A percentile compares a stretch with the other conserved stretches of the same genome.
Conservation (phyloP, 768 basidiomycete species). For the Boletus speciosus region DNA sequence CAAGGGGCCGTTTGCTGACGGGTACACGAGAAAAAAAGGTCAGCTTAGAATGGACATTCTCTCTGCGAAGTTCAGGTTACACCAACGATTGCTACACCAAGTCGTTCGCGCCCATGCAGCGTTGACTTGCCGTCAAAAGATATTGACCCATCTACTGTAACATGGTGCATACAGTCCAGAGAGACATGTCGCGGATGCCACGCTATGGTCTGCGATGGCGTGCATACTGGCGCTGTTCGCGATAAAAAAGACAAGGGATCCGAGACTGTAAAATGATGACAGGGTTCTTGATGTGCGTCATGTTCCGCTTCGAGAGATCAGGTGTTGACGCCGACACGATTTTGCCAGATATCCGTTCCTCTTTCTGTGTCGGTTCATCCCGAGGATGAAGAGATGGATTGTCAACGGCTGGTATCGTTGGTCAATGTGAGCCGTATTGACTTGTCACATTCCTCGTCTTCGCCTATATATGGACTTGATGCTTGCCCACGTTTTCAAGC, state of each 20-base stretch:
- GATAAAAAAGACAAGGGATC: slow-evolving; percentile 13
- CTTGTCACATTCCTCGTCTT: neutral
- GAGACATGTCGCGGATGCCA: slow-evolving; percentile 20
- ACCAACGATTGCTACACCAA: slow-evolving; percentile 19
- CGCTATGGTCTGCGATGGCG: slow-evolving; percentile 21
- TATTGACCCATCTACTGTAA: slow-evolving; percentile 2
- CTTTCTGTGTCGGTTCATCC: slow-evolving; percentile 14
- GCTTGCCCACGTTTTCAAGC: neutral
- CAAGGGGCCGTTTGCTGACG: neutral
- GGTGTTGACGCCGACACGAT: neutral
- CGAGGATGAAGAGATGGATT: slow-evolving; percentile 14
- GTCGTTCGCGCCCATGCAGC: slow-evolving; percentile 17
- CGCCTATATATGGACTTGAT: neutral
- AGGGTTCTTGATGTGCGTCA: slow-evolving; percentile 11
- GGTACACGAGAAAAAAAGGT: slow-evolving; percentile 8
- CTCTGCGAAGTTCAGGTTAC: slow-evolving; percentile 16
- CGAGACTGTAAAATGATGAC: slow-evolving; percentile 14
- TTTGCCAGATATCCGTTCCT: slow-evolving; percentile 11
- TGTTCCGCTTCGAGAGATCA: neutral
- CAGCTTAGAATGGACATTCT: slow-evolving; percentile 13
- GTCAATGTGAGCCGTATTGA: slow-evolving; percentile 4
- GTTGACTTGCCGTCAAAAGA: slow-evolving; percentile 8
- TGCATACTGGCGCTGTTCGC: slow-evolving; percentile 15
- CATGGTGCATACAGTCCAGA: slow-evolving; percentile 7
- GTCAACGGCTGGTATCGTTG: slow-evolving; percentile 8